Evolutionary conservation across 139 green algal genomes (phyloP).

Genomic region (Coelastrella sp.): DNA sequence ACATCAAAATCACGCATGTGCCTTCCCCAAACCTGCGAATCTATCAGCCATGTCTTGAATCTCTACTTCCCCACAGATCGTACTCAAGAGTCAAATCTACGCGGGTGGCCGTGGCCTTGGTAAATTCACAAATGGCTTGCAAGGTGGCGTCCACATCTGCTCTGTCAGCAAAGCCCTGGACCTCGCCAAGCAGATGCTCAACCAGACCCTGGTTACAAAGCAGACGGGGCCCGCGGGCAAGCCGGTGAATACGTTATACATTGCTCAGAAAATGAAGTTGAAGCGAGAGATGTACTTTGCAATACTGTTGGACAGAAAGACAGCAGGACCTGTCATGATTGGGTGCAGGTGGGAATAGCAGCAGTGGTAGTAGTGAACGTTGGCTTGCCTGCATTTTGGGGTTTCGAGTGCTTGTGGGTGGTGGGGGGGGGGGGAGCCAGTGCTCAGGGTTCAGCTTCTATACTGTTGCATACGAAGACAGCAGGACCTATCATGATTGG

Average conservation of each 20-base stretch:
- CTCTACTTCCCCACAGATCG: constrained; percentile 59
- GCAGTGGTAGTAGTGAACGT: no score
- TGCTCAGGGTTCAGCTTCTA: no score
- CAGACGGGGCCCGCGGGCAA: constrained; percentile 94
- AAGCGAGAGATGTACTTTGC: constrained; percentile 99
- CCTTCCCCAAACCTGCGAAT: no score
- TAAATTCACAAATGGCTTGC: constrained; percentile 94
- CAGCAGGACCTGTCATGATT: constrained; percentile 86
- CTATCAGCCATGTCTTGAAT: not conserved
- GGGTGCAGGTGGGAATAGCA: constrained; percentile 70
- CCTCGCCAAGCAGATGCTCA: constrained; percentile 91
- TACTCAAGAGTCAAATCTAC: constrained; percentile 98
- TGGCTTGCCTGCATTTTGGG: not conserved
- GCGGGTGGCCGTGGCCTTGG: constrained; percentile 96
- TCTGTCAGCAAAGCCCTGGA: constrained; percentile 68
- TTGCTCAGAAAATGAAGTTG: constrained; percentile 96
- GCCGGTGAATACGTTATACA: constrained; percentile 96
- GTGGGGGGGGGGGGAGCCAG: no score
- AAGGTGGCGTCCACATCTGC: constrained; percentile 98
- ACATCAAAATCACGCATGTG: no score
- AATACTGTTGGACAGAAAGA: constrained; percentile 94
- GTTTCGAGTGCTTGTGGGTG: no score
- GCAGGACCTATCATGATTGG: constrained; percentile 89
- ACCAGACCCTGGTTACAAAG: constrained; percentile 95
- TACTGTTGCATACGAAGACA: constrained; percentile 92